A percentile compares a stretch with the other conserved stretches of the same genome.
Evolutionary conservation across 345 rosid genomes (phyloP).

Genomic region (Dipteronia dyeriana): DNA sequence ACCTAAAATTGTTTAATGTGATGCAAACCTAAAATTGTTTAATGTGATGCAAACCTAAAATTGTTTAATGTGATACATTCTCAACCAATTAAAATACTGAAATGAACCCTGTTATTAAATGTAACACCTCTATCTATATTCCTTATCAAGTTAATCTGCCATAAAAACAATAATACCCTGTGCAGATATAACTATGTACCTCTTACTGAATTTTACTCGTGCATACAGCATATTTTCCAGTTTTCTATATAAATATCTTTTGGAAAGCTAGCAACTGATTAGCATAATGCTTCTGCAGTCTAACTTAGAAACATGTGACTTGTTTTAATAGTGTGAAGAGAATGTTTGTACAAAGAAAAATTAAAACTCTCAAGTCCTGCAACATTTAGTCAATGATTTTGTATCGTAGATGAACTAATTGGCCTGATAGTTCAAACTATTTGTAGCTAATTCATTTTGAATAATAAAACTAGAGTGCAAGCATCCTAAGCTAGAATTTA

Average conservation of each 20-base stretch:
- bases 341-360: neutral
- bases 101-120: neutral
- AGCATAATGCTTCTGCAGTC: neutral
- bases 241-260: neutral
- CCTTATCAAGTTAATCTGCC: neutral
- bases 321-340: neutral
- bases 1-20: neutral
- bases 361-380: neutral
- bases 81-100: slow-evolving; percentile 1
- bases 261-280: neutral
- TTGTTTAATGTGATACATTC: neutral
- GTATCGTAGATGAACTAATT: neutral
- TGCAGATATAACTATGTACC: neutral
- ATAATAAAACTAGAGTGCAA: neutral
- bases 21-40: neutral
- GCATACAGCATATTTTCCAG: neutral
- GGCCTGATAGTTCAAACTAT: neutral
- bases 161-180: neutral
- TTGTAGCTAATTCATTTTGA: neutral
- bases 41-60: neutral
- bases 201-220: neutral
- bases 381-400: neutral
- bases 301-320: neutral
- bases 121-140: neutral
- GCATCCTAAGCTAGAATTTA: neutral